phyloP scores from a whole-genome alignment of 2,329 filamentous ascomycete species.

The Elsinoe ampelina region DNA sequence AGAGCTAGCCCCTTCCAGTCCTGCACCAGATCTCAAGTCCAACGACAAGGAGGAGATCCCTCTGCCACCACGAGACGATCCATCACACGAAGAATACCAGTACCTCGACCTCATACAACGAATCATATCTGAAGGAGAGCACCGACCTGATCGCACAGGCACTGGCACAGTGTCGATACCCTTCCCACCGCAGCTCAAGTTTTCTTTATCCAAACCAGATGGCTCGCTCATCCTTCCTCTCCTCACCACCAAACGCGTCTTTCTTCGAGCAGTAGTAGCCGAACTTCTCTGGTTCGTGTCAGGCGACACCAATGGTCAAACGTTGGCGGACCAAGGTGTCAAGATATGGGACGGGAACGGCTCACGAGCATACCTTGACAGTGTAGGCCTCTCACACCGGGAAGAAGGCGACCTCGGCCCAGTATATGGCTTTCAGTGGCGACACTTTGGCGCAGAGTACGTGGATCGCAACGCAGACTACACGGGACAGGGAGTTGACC shows the following conservation, averaged over 20 bases:
- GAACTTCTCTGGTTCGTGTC: slow-evolving; percentile 95
- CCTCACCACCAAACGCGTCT: slow-evolving; percentile 95
- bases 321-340: slow-evolving; percentile 69
- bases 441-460: slow-evolving; percentile 92
- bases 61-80: slow-evolving; percentile 18
- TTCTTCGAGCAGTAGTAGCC: slow-evolving; percentile 76
- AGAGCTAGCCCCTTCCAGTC: slow-evolving; percentile 23
- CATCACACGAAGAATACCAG: slow-evolving; percentile 75
- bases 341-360: slow-evolving; percentile 99
- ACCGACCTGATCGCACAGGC: slow-evolving; percentile 83
- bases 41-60: slow-evolving; percentile 18
- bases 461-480: slow-evolving; percentile 72
- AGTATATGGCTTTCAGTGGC: slow-evolving; percentile 98
- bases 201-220: slow-evolving; percentile 59
- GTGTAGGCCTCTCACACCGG: slow-evolving; percentile 68
- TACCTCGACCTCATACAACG: slow-evolving; percentile 83
- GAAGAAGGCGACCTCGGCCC: slow-evolving; percentile 85
- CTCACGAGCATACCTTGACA: slow-evolving; percentile 80
- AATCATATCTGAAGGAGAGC: slow-evolving; percentile 75
- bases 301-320: slow-evolving; percentile 68
- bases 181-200: slow-evolving; percentile 77
- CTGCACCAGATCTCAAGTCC: slow-evolving; percentile 19
- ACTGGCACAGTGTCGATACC: slow-evolving; percentile 89
- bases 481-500: slow-evolving; percentile 79
- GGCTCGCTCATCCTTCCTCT: slow-evolving; percentile 69